phyloP scores from a whole-genome alignment of 371 early-diverging fungal species.

The Lichtheimia ramosa region DNA sequence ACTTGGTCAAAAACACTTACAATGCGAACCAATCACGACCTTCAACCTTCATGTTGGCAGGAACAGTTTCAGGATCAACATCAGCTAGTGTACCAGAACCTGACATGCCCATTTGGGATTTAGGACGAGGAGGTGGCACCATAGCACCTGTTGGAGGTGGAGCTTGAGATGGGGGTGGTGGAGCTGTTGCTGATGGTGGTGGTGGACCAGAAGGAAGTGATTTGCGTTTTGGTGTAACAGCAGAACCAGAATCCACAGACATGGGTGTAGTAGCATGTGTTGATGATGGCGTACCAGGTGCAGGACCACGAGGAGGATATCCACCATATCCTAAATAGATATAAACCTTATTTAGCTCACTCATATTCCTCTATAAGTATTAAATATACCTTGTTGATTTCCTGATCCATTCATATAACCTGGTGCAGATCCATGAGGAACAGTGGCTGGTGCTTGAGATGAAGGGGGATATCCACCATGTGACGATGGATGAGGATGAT shows the following conservation, averaged over 20 bases:
- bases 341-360: background rate
- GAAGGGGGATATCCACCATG: slow-evolving; percentile 17
- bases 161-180: slow-evolving; percentile 8
- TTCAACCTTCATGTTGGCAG: slow-evolving; percentile 82
- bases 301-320: slow-evolving; percentile 14
- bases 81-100: slow-evolving; percentile 66
- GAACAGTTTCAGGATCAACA: slow-evolving; percentile 82
- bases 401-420: slow-evolving; percentile 13
- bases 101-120: slow-evolving; percentile 12
- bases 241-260: slow-evolving; percentile 3
- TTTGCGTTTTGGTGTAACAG: slow-evolving; percentile 9
- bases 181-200: slow-evolving; percentile 6
- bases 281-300: slow-evolving; percentile 12
- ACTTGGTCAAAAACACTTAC: slow-evolving; percentile 45
- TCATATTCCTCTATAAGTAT: background rate
- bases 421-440: slow-evolving; percentile 12
- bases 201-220: slow-evolving; percentile 11
- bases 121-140: slow-evolving; percentile 13
- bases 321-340: slow-evolving; percentile 2
- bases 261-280: slow-evolving; percentile 2
- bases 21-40: slow-evolving; percentile 90
- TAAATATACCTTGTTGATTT: slow-evolving; percentile 1
- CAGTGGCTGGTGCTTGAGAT: slow-evolving; percentile 10
- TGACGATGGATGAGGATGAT: slow-evolving; percentile 22
- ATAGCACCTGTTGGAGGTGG: slow-evolving; percentile 3